Base-by-base conservation (phyloP, 2,329 filamentous ascomycete species). In the Cytospora piceae region DNA sequence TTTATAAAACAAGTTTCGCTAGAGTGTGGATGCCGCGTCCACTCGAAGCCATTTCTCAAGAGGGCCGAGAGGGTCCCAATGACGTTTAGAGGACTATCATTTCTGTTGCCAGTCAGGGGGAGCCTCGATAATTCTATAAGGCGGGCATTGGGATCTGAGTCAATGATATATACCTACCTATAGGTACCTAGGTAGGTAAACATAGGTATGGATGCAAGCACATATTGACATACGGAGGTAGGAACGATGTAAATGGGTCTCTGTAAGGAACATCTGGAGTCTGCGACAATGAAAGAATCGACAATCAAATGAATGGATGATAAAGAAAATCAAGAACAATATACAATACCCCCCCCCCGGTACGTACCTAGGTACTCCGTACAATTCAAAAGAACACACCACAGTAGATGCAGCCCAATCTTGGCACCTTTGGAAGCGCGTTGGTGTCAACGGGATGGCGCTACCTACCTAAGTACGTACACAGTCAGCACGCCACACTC, bases 1-100 rank as follows among this genome's bases (percentile, higher is more conserved):
- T 54, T 55, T 61, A 54, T 58, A 37, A 66, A 66, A 63, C 64
- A 55, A 63, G 59, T 57, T 56, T 61, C 63, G 58, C 63, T 54
- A 63, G 60, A 56, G 53, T 37, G 31, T 32, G 53, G 22, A 39
- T 42, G 56, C 34, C 34, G 61, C 53, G 61, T 63, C 61, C 51
- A 34, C 46, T 46, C 37, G 51, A 39, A 55, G 51, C 55, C 37
- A 57, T n/a, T n/a, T n/a, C n/a, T 63, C 51, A 52, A 53, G 52
- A 56, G 52, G 39, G 39, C 8, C 39, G 2, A 24, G 46, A 49
- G 46, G 46, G 46, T 49, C 46, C 34, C 46, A 49, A 49, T 49
- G 46, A 49, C 46, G 46, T 49, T 49, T 49, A 22, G n/a, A 49
- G 46, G n/a, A 24, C n/a, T 49, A 49, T 49, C n/a, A 24, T 49